Conservation (phyloP, 1,284 basidiomycete species). For the Cryptococcus neoformans region DNA sequence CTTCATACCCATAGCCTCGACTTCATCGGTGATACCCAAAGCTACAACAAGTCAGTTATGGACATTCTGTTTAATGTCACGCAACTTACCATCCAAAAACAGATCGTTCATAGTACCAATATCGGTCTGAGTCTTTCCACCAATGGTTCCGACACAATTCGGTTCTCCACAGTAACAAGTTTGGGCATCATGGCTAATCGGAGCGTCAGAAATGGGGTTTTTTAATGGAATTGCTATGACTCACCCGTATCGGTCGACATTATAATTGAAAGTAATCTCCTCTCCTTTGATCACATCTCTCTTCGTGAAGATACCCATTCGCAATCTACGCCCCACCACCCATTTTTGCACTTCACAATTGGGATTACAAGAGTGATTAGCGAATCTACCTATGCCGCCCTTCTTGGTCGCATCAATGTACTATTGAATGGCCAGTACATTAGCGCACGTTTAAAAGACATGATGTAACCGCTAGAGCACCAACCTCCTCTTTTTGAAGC, state of each 20-base stretch:
- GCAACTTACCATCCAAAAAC: slow-evolving; percentile 76
- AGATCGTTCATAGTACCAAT: slow-evolving; percentile 89
- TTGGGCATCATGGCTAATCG: slow-evolving; percentile 83
- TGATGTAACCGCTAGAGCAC: slow-evolving; percentile 21
- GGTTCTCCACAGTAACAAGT: slow-evolving; percentile 93
- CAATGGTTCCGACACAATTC: slow-evolving; percentile 93
- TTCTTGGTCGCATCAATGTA: slow-evolving; percentile 98
- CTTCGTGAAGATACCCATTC: slow-evolving; percentile 98
- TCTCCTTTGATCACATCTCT: slow-evolving; percentile 76
- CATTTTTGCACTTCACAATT: slow-evolving; percentile 99
- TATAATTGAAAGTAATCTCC: slow-evolving; percentile 99
- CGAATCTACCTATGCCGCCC: slow-evolving; percentile 93
- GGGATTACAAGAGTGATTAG: slow-evolving; percentile 97
- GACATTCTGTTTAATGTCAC: background rate
- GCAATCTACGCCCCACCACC: slow-evolving; percentile 86
- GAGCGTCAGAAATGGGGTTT: slow-evolving; percentile 2
- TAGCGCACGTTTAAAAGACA: slow-evolving; percentile 1
- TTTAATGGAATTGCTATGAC: slow-evolving; percentile 34
- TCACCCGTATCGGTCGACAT: slow-evolving; percentile 97
- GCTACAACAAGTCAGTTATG: slow-evolving; percentile 54
- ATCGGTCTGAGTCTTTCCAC: slow-evolving; percentile 98
- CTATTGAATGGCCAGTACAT: slow-evolving; percentile 50
- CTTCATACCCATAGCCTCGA: slow-evolving; percentile 70
- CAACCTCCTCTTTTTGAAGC: slow-evolving; percentile 93
- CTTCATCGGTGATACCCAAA: slow-evolving; percentile 92